Base-by-base conservation (phyloP, 2,329 filamentous ascomycete species). In the Raffaelea ambrosiae region DNA sequence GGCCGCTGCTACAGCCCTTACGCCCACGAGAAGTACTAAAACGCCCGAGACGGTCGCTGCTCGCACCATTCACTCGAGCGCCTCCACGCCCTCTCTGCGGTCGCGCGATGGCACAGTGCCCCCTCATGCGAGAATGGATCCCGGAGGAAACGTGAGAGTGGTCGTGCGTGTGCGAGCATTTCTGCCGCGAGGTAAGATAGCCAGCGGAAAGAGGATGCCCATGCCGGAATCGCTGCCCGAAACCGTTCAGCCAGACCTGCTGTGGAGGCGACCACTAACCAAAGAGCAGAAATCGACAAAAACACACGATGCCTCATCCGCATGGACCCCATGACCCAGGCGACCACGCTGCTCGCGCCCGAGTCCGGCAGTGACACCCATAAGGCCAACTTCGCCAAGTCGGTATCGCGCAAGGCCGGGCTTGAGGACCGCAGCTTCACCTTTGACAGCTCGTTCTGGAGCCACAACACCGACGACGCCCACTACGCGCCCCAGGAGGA, bases 361-460 rank as follows among this genome's bases (percentile, higher is more conserved):
- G 72, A 20, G 19, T 42, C 49, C 9, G 23, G 29, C 26, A 8
- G 23, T 33, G 53, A 45, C 22, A 43, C 41, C 4, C 40, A 46
- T 2, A 47, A 36, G 1, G 51, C 48, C 38, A 50, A 48, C 23
- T 55, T 48, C 20, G 60, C 62, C 44, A 68, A 70, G 19, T 44
- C 51, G 7, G 46, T 46, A 18, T 43, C 43, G 13, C 51, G 53
- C 8, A 44, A 44, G 18, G 54, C 54, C 36, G 47, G 49, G 40
- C 51, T 55, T 16, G 54, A 55, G n/a, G 52, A 54, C 49, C 52
- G 54, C 21, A 39, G 7, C 74, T 98, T 98, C 66, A 91, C 91
- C 43, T 98, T 96, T 67, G 93, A 98, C 70, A 83, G 84, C 61
- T 96, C 89, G 46, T 98, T 98, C 70, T 98, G 93, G 93, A 97